Percentiles rank a stretch among this genome's conserved stretches.
phyloP scores from a whole-genome alignment of 1,284 basidiomycete genomes.

The Singerocomus inundabilis region DNA sequence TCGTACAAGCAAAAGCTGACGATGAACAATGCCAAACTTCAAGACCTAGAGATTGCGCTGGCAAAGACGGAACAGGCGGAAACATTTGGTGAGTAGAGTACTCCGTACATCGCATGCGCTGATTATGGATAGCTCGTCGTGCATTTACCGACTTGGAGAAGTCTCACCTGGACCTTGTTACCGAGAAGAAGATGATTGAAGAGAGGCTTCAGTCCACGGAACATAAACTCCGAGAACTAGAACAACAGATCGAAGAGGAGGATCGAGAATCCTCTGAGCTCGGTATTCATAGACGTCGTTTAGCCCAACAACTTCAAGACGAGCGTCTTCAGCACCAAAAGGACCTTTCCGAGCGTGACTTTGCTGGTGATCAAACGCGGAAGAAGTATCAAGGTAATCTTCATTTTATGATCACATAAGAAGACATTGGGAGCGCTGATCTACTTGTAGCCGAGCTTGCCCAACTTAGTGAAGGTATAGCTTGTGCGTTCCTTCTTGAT shows the following conservation, averaged over 20 bases:
- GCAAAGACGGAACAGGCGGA: slow-evolving; percentile 67
- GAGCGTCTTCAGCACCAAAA: slow-evolving; percentile 75
- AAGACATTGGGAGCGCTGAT: slow-evolving; percentile 5
- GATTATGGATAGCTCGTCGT: slow-evolving; percentile 44
- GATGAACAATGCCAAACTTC: slow-evolving; percentile 59
- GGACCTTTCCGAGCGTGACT: slow-evolving; percentile 74
- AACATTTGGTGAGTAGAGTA: slow-evolving; percentile 47
- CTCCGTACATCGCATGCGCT: slow-evolving; percentile 6
- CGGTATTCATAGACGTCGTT: slow-evolving; percentile 58
- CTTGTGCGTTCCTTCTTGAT: background rate
- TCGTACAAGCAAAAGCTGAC: slow-evolving; percentile 65
- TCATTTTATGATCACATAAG: background rate
- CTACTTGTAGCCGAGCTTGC: slow-evolving; percentile 60
- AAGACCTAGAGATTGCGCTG: slow-evolving; percentile 67
- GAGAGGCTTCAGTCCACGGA: slow-evolving; percentile 54
- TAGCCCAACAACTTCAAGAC: slow-evolving; percentile 73
- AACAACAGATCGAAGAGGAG: slow-evolving; percentile 66
- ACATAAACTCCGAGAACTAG: slow-evolving; percentile 57
- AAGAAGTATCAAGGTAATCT: slow-evolving; percentile 77
- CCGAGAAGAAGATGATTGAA: slow-evolving; percentile 55
- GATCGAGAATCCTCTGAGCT: slow-evolving; percentile 67
- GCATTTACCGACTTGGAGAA: slow-evolving; percentile 66
- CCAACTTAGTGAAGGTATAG: slow-evolving; percentile 70
- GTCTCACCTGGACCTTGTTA: slow-evolving; percentile 47
- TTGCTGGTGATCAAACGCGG: slow-evolving; percentile 72